Percentiles rank a stretch among this genome's conserved stretches.
Conservation (phyloP, 805 yeast species). For the Vanderwaltozyma tropicalis region DNA sequence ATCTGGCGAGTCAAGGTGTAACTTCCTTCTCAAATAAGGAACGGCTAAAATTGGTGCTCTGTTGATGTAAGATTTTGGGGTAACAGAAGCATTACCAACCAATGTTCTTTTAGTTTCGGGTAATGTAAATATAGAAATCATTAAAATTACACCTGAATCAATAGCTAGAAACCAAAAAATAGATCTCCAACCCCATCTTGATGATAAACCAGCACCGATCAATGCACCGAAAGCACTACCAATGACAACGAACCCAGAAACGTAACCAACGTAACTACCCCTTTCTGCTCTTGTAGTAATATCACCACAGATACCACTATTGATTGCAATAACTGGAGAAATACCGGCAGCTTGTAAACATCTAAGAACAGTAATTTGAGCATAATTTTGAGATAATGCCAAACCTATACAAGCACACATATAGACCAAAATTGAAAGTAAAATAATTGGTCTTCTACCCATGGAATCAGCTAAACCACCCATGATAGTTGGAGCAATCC, state of each 20-base stretch:
- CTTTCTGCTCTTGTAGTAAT: conserved; percentile 52
- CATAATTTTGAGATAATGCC: conserved; percentile 46
- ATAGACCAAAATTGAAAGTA: conserved; percentile 45
- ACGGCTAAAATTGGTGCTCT: conserved; percentile 35
- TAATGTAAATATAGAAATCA: conserved; percentile 31
- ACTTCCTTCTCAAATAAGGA: conserved; percentile 12
- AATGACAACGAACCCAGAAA: conserved; percentile 51
- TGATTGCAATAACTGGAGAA: conserved; percentile 64
- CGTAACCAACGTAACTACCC: conserved; percentile 60
- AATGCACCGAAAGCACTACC: conserved; percentile 77
- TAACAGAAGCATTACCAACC: conserved; percentile 65
- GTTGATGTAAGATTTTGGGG: conserved; percentile 36
- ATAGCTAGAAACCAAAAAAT: conserved; percentile 69
- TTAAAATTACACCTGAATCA: conserved; percentile 41
- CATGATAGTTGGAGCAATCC: conserved; percentile 59
- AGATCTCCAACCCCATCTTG: conserved; percentile 58
- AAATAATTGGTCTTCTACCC: conserved; percentile 63
- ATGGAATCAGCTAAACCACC: conserved; percentile 57
- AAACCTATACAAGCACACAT: conserved; percentile 56
- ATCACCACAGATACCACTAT: conserved; percentile 67
- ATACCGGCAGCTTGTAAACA: conserved; percentile 71
- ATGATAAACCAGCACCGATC: conserved; percentile 38
- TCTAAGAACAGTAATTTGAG: conserved; percentile 54
- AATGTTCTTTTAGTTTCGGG: conserved; percentile 70
- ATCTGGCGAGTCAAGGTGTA: conserved; percentile 28